Conservation (phyloP, 148 eudicot genomes). For the Nepenthes gracilis region DNA sequence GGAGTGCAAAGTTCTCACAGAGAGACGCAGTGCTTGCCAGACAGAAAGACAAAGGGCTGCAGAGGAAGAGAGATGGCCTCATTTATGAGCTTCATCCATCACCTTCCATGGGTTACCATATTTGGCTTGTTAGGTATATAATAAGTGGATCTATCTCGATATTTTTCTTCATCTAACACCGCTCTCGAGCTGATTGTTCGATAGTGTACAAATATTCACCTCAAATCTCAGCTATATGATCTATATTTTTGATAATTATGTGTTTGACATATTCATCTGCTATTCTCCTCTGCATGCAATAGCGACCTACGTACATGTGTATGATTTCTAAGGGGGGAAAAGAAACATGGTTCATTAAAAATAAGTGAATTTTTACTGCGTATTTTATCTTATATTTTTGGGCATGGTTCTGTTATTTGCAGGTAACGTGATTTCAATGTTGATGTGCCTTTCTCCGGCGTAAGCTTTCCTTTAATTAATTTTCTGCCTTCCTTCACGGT, state of each 20-base stretch:
- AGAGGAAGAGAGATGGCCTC: slow-evolving; percentile 20
- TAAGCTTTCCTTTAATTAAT: slow-evolving; percentile 19
- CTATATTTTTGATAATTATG: too few relatives aligned
- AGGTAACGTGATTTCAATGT: slow-evolving; percentile 76
- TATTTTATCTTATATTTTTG: too few relatives aligned
- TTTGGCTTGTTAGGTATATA: slow-evolving; percentile 57
- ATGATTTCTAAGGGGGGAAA: too few relatives aligned
- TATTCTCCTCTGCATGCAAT: too few relatives aligned
- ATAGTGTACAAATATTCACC: too few relatives aligned
- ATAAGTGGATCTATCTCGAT: not conserved
- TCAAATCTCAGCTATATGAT: too few relatives aligned
- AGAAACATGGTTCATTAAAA: too few relatives aligned
- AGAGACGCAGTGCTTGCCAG: not conserved
- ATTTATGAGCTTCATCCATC: slow-evolving; percentile 18
- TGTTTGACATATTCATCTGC: too few relatives aligned
- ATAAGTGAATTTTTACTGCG: too few relatives aligned
- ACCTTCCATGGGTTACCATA: slow-evolving; percentile 53
- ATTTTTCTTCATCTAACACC: not conserved
- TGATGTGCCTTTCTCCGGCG: slow-evolving; percentile 86
- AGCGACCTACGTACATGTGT: too few relatives aligned
- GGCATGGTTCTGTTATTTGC: slow-evolving; percentile 1
- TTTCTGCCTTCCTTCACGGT: not conserved
- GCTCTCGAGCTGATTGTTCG: not conserved
- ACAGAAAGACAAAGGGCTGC: slow-evolving; percentile 6
- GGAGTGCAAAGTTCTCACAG: slow-evolving; percentile 6